These are phyloP conservation scores for Entomortierella parvispora DNA, from an alignment of 192 early-diverging fungal species.

Conservation along the genomic window DNA sequence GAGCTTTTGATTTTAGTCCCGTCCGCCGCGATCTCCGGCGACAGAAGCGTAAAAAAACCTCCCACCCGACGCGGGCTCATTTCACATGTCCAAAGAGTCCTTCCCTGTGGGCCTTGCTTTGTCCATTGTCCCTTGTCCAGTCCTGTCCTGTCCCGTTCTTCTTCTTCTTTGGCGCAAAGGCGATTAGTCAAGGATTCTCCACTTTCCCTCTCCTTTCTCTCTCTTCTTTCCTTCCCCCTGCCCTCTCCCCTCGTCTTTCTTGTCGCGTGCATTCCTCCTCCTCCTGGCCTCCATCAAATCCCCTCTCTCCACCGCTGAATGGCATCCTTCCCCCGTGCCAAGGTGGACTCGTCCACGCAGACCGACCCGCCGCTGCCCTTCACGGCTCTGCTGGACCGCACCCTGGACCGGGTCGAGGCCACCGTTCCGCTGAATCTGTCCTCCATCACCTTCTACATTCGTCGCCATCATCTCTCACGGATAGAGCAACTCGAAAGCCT, in stretches of 20 bases:
- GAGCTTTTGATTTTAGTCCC: too few species aligned
- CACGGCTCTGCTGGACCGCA: constrained; percentile 43
- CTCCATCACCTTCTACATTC: constrained; percentile 53
- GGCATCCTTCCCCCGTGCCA: constrained; percentile 47
- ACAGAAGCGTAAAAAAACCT: too few species aligned
- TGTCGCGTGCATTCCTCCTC: not conserved
- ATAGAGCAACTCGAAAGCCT: constrained; percentile 43
- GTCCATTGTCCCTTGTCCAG: not conserved
- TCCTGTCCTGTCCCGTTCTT: too few species aligned
- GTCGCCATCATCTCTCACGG: constrained; percentile 48
- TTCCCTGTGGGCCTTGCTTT: not conserved
- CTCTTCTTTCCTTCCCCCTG: not conserved
- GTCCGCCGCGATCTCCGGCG: too few species aligned
- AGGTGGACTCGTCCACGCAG: constrained; percentile 49
- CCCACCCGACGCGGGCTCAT: too few species aligned
- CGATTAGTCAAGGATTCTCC: not conserved
- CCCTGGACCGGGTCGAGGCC: constrained; percentile 43
- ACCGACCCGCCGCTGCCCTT: constrained; percentile 49
- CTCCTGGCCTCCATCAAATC: not conserved
- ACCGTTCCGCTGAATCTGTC: constrained; percentile 54
- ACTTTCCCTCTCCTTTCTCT: not conserved
- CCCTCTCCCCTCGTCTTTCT: not conserved
- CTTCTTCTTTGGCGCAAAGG: too few species aligned
- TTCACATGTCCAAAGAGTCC: not conserved
- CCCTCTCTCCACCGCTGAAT: not conserved